phyloP scores from a whole-genome alignment of 164 flowering plant species.

The Berberis vulgaris region DNA sequence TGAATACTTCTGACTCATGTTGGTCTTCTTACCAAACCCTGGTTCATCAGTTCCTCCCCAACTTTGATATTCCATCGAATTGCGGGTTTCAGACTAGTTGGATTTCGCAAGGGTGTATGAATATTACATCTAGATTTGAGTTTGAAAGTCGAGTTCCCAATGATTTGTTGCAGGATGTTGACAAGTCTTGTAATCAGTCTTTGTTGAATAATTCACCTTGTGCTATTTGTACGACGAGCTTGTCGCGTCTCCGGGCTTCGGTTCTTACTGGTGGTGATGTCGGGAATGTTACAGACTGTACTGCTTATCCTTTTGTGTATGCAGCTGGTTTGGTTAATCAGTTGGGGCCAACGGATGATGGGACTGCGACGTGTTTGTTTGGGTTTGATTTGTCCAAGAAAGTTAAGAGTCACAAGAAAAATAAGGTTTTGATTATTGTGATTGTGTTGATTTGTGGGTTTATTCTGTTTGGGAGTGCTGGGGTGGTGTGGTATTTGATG shows the following conservation, averaged over 20 bases:
- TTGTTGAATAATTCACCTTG: slow-evolving; percentile 35
- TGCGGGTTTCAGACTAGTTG: slow-evolving; percentile 42
- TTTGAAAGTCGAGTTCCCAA: slow-evolving; percentile 30
- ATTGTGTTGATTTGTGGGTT: slow-evolving; percentile 12
- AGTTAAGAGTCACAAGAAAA: neutral
- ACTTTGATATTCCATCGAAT: slow-evolving; percentile 24
- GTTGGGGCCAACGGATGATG: slow-evolving; percentile 33
- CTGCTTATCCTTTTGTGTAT: slow-evolving; percentile 30
- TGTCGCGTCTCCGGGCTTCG: slow-evolving; percentile 22
- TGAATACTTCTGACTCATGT: slow-evolving; percentile 34
- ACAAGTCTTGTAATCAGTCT: slow-evolving; percentile 35
- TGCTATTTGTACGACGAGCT: slow-evolving; percentile 27
- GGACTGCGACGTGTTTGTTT: slow-evolving; percentile 37
- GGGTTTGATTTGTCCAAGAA: slow-evolving; percentile 12
- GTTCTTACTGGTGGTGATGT: slow-evolving; percentile 20
- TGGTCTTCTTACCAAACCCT: slow-evolving; percentile 32
- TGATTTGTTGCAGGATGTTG: slow-evolving; percentile 17
- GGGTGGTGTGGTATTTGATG: slow-evolving; percentile 29
- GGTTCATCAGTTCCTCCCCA: slow-evolving; percentile 14
- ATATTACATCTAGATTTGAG: slow-evolving; percentile 32
- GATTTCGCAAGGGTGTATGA: slow-evolving; percentile 53
- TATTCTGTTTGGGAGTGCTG: neutral
- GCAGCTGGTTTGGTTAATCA: slow-evolving; percentile 30
- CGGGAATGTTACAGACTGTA: slow-evolving; percentile 38
- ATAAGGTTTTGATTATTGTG: slow-evolving; percentile 12